Base-by-base conservation (phyloP, 202 grass and related monocot species). In the Bolboschoenoplectus hybrid region DNA sequence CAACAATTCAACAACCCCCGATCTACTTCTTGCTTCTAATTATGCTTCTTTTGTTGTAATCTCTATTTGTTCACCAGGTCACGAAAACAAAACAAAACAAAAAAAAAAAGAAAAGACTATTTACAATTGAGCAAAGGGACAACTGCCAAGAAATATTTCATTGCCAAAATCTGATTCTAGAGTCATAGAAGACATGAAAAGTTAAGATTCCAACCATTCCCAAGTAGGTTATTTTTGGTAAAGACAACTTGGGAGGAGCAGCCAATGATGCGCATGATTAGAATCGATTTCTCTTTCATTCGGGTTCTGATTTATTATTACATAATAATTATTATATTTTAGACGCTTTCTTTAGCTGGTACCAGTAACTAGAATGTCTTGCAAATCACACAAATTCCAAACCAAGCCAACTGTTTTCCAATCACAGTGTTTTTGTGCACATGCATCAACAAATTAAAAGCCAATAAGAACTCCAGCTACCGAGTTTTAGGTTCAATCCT, bases 381-480 rank as follows among this genome's bases (percentile, higher is more conserved):
- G 35, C 52, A 61, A 44, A 40, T 80, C 76, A 80, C 35, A 79
- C 55, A 60, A 60, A 60, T 80, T 80, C 75, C 75, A 38, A 72
- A 78, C 74, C 50, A 78, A 78, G 35, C 50, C 74, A 41, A 80
- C 16, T 41, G 36, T 80, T 57, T 80, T 60, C 8, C 8, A 58
- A 7, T 79, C 35, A 58, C 52, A 79, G 53, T 80, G 26, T 60
- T 38, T 80, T 51, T 5, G 43, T 60, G 53, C 75, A 79, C 75
- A 80, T 80, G 75, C 53, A 58, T 60, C 16, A 40, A 79, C 38
- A 40, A 46, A 71, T 26, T 26, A 26, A 26, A 26, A 26, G 67
- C 2, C 67, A 46, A 71, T 71, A 20, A 17, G 67, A 71, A 45
- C 4, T 35, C 12, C 6, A 43, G 36, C 14, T 80, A 80, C 75